Evolutionary conservation across 2,329 filamentous ascomycete species (phyloP).

Genomic region (Penicillium sp.): DNA sequence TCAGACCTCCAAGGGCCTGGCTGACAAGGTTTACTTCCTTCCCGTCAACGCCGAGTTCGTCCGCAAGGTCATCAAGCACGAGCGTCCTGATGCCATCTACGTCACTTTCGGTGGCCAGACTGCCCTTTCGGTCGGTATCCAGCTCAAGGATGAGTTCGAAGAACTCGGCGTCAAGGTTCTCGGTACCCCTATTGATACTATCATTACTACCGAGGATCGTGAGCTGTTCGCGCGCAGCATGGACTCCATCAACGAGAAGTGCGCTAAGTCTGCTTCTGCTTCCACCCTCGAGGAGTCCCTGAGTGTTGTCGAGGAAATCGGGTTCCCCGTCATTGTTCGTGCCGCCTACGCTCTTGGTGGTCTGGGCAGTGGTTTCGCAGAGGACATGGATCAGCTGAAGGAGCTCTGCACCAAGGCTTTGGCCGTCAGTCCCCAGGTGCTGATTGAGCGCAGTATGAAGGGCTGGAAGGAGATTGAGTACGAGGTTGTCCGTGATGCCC

Average conservation of each 20-base stretch:
- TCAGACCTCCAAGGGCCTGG: conserved; percentile 92
- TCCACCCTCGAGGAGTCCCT: conserved; percentile 81
- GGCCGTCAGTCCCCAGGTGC: conserved; percentile 85
- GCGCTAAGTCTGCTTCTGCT: conserved; percentile 91
- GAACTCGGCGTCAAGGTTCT: conserved; percentile 84
- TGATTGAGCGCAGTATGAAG: conserved; percentile 98
- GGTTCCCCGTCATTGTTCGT: conserved; percentile 92
- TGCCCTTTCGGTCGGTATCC: conserved; percentile 88
- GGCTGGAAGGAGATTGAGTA: conserved; percentile 99
- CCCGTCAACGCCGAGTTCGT: conserved; percentile 96
- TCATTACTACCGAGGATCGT: conserved; percentile 96
- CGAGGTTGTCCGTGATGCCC: conserved; percentile 88
- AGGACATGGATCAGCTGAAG: conserved; percentile 71
- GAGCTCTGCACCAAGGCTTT: conserved; percentile 92
- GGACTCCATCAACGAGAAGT: conserved; percentile 97
- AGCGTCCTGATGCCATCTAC: conserved; percentile 92
- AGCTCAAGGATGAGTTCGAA: conserved; percentile 95
- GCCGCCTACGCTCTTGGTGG: conserved; percentile 93
- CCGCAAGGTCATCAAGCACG: conserved; percentile 90
- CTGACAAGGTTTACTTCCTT: conserved; percentile 97
- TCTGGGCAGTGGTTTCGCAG: conserved; percentile 87
- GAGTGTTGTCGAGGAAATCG: conserved; percentile 78
- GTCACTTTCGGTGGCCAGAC: conserved; percentile 97
- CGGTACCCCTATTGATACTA: conserved; percentile 92
- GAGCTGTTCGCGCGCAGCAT: conserved; percentile 96